Base-by-base conservation (phyloP, 1,284 basidiomycete genomes). In the Thecaphora frezii region DNA sequence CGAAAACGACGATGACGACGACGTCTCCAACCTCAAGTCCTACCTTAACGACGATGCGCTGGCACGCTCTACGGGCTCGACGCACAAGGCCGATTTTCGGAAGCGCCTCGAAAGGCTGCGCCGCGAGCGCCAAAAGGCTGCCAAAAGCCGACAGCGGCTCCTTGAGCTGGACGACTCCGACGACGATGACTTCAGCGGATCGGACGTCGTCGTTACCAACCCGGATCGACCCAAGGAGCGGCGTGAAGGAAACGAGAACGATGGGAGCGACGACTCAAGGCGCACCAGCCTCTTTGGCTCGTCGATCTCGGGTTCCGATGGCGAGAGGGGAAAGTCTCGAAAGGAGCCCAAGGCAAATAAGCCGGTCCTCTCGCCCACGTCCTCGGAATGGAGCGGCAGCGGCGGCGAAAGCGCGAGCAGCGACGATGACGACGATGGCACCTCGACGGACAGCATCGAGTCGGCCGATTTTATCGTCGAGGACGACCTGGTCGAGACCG, bases 41-140 rank as follows among this genome's bases (percentile, higher is more conserved):
- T 49, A 67, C 36, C 50, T 69, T 37, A 69, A 69, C 49, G 63
- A 60, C n/a, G 60, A 69, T 47, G 64, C 67, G 0, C 58, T 67
- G 42, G 56, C 54, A 19, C 52, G 67, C 0, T 67, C 64, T 1
- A 63, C 67, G 0, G 67, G 54, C 3, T 43, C 50, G 2, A 38
- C 54, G 12, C 53, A 60, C 26, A 66, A 67, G 41, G 59, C 63
- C 16, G 52, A 55, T 21, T 66, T 48, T 22, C 41, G 56, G 18
- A 61, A 47, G 37, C 52, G 58, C 51, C 50, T 66, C 5, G 64
- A 51, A 5, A 45, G 36, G n/a, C 48, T 66, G 22, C 21, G 48
- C 2, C 38, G 58, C 44, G 58, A 59, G 13, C 53, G 64, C 24
- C 49, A 53, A 50, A 58, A 57, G 42, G 50, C 51, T 16, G 10